These are phyloP conservation scores for Citrullus colocynthis DNA, from an alignment of 306 rosid species.

Conservation along the genomic window DNA sequence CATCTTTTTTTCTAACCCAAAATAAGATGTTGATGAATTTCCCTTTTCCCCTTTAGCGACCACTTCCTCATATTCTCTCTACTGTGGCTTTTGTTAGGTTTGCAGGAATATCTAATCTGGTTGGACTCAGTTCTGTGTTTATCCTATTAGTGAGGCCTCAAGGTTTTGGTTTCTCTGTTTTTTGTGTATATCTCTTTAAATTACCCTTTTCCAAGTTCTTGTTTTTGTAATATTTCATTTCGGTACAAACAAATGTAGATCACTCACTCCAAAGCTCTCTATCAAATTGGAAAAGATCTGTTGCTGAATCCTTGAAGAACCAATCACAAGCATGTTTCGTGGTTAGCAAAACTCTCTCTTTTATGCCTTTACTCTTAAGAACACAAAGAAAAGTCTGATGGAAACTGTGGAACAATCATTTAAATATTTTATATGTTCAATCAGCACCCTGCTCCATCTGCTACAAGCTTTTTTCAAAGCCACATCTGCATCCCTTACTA, in stretches of 20 bases:
- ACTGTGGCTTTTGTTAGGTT: conserved; percentile 5
- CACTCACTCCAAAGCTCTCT: neutral
- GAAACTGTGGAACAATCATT: too few relatives aligned
- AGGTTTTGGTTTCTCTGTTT: neutral
- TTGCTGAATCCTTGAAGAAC: conserved; percentile 8
- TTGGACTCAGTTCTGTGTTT: neutral
- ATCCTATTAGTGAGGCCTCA: neutral
- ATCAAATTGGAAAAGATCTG: conserved; percentile 2
- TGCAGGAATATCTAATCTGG: conserved; percentile 4
- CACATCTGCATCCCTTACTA: too few relatives aligned
- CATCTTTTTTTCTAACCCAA: neutral
- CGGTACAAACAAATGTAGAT: neutral
- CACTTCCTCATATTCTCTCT: neutral
- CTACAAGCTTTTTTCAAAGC: too few relatives aligned
- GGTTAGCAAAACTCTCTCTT: conserved; percentile 6
- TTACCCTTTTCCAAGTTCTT: neutral
- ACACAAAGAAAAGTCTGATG: neutral
- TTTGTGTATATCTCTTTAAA: neutral
- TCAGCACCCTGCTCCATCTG: too few relatives aligned
- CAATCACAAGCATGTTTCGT: conserved; percentile 2
- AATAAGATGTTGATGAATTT: neutral
- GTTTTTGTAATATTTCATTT: neutral
- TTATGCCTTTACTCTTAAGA: neutral
- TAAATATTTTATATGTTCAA: too few relatives aligned
- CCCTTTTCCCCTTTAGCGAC: neutral